Evolutionary conservation across 768 basidiomycete genomes (phyloP).

Genomic region (Hebeloma cylindrosporum): DNA sequence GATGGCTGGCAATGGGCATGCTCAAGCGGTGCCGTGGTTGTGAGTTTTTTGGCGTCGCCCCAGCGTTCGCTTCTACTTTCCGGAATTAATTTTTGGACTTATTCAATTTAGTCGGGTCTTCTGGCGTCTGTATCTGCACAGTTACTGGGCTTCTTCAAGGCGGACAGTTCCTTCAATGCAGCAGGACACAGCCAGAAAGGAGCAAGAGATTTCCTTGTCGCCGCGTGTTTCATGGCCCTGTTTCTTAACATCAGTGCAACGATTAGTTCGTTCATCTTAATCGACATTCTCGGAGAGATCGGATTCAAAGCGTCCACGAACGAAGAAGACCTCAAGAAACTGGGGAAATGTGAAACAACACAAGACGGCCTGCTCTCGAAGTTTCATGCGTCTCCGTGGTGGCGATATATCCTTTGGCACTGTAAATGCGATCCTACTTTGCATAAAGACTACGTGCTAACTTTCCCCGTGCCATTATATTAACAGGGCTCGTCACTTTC

Average conservation of each 20-base stretch:
- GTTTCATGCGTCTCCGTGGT: conserved; percentile 2
- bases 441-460: neutral
- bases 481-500: conserved; percentile 16
- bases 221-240: conserved; percentile 11
- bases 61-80: neutral
- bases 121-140: conserved; percentile 15
- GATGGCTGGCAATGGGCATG: conserved; percentile 21
- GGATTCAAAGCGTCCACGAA: conserved; percentile 8
- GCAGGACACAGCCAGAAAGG: neutral
- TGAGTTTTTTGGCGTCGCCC: conserved; percentile 5
- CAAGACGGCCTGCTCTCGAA: conserved; percentile 7
- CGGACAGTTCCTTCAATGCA: neutral
- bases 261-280: conserved; percentile 21
- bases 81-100: neutral
- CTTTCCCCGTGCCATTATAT: neutral
- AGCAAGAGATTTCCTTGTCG: conserved; percentile 9
- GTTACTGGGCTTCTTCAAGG: conserved; percentile 18
- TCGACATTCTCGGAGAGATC: conserved; percentile 20
- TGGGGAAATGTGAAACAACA: neutral
- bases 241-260: conserved; percentile 24
- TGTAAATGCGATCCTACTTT: conserved; percentile 1
- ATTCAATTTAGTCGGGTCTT: conserved; percentile 14
- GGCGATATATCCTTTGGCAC: conserved; percentile 13
- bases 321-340: neutral
- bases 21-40: conserved; percentile 19